phyloP scores from a whole-genome alignment of 768 basidiomycete species.

The Suillus fuscotomentosus region DNA sequence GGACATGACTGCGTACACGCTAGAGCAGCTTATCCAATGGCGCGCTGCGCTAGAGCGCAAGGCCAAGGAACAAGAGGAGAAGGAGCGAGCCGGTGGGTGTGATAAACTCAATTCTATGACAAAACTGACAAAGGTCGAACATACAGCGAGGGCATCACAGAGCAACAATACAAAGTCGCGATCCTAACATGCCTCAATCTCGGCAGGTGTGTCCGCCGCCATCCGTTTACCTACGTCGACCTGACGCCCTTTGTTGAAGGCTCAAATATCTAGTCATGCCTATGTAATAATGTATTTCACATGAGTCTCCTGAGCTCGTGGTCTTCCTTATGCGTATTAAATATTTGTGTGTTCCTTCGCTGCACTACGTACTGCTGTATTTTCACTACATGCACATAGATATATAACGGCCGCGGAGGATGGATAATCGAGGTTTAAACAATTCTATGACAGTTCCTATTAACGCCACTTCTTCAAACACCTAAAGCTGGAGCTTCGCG shows the following conservation, averaged over 20 bases:
- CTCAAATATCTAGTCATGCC: background rate
- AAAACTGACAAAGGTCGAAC: background rate
- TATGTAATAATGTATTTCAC: background rate
- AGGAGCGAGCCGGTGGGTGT: background rate
- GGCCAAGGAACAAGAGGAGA: conserved; percentile 3
- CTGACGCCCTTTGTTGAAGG: background rate
- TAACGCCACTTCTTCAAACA: background rate
- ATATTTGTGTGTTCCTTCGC: background rate
- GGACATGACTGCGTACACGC: conserved; percentile 2
- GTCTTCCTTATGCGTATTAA: background rate
- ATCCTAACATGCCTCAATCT: background rate
- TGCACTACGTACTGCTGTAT: background rate
- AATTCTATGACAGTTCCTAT: background rate
- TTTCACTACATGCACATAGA: background rate
- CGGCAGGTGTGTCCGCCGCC: background rate
- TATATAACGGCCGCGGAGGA: background rate
- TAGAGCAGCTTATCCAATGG: conserved; percentile 3
- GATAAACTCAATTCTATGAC: background rate
- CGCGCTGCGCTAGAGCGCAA: background rate
- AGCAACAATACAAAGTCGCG: background rate
- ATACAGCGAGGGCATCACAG: background rate
- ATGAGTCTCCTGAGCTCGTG: too few relatives aligned
- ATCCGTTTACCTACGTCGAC: too few relatives aligned
- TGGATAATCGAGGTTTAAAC: background rate
- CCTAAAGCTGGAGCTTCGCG: background rate